Base-by-base conservation (phyloP, 2,329 filamentous ascomycete genomes). In the Aspergillus bombycis region DNA sequence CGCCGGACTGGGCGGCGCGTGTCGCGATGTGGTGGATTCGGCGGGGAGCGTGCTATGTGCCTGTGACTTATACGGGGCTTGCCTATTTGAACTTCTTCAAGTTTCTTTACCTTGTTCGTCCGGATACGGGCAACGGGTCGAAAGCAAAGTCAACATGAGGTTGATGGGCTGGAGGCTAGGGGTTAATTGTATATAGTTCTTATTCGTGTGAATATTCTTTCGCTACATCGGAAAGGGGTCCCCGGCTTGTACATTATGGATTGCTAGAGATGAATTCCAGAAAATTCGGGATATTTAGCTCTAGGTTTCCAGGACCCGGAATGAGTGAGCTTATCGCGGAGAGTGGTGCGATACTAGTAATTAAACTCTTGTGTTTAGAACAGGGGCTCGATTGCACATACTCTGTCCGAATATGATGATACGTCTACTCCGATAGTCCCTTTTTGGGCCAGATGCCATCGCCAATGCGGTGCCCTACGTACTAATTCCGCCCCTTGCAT, bases 1-100 rank as follows among this genome's bases (percentile, higher is more conserved):
- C 67, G 8, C 50, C 63, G n/a, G 58, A 62, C 1, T 68, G 63
- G 67, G 60, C 60, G 4, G 66, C 62, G 11, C 28, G 52, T n/a
- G 54, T 61, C 2, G 38, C 60, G 19, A 65, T 69, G 62, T 69
- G 65, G 62, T 69, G 67, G 67, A 66, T 69, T 41, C 66, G 62
- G 14, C 61, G 67, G 9, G 67, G 67, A 12, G 67, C 66, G 1
- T 46, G 55, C 6, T 69, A 67, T 63, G 61, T 69, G 30, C 66
- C 67, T 10, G 65, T 67, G n/a, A 67, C 65, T 4, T 62, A 65
- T 14, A 65, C 67, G 2, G 66, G 65, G 8, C 26, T 67, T 28
- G 60, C 66, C 4, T 68, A 36, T 21, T 41, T 65, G 57, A 63
- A 69, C 19, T 69, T 67, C 21, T 48, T 65, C n/a, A 67, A 67